A percentile compares a stretch with the other conserved stretches of the same genome.
These are phyloP conservation scores for Ganoderma sp. DNA, from an alignment of 1,284 basidiomycete genomes.

Conservation along the genomic window DNA sequence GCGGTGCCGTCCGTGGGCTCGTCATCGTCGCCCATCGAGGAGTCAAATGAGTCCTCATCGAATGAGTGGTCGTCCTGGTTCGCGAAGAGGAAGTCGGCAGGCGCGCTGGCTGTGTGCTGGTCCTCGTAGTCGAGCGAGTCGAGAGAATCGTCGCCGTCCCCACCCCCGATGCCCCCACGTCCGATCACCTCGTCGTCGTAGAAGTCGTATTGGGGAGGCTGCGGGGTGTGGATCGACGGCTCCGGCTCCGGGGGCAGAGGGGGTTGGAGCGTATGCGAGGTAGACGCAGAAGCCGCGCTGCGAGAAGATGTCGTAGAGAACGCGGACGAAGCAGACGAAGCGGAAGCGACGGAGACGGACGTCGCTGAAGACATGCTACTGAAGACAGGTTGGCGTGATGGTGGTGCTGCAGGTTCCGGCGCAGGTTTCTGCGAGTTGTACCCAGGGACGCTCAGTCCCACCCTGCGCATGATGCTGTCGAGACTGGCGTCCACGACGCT, in stretches of 20 bases:
- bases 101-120: conserved; percentile 36
- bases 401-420: conserved; percentile 6
- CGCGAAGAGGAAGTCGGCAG: conserved; percentile 42
- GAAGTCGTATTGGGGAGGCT: conserved; percentile 36
- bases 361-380: conserved; percentile 9
- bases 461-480: conserved; percentile 59
- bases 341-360: conserved; percentile 6
- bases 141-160: conserved; percentile 52
- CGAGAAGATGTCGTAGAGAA: conserved; percentile 25
- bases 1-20: conserved; percentile 38
- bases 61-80: conserved; percentile 38
- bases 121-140: conserved; percentile 62
- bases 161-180: conserved; percentile 30
- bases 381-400: conserved; percentile 18
- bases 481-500: conserved; percentile 44
- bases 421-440: conserved; percentile 17
- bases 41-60: conserved; percentile 34
- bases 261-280: conserved; percentile 20
- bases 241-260: conserved; percentile 17
- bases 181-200: conserved; percentile 38
- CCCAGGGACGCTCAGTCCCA: conserved; percentile 46
- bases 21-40: conserved; percentile 34
- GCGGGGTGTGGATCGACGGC: conserved; percentile 33
- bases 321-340: conserved; percentile 7
- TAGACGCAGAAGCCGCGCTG: conserved; percentile 19